Evolutionary conservation across 352 stramenopile genomes (phyloP).

Genomic region (Phytophthora hybrid): DNA sequence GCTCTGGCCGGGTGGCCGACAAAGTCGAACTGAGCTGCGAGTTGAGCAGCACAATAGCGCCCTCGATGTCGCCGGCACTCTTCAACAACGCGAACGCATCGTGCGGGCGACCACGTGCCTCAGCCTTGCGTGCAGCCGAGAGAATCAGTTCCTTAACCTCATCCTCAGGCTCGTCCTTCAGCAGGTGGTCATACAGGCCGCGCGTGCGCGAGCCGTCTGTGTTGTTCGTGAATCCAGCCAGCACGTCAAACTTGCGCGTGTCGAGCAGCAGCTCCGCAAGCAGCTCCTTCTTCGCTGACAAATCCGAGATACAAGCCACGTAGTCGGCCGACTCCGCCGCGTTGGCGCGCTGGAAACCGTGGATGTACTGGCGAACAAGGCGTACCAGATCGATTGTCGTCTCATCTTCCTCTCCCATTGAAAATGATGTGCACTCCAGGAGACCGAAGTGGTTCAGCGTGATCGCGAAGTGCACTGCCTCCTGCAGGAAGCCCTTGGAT

Average conservation of each 20-base stretch:
- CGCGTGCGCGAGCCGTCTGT: constrained; percentile 85
- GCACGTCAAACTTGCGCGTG: constrained; percentile 80
- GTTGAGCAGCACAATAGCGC: constrained; percentile 77
- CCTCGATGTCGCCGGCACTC: constrained; percentile 82
- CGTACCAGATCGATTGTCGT: constrained; percentile 70
- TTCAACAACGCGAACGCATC: constrained; percentile 85
- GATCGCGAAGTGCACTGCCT: constrained; percentile 85
- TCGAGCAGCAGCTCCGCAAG: constrained; percentile 81
- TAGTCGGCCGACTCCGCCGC: constrained; percentile 84
- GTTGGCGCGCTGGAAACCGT: constrained; percentile 84
- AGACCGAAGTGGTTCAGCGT: constrained; percentile 84
- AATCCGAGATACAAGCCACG: constrained; percentile 73
- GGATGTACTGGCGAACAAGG: constrained; percentile 86
- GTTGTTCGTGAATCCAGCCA: constrained; percentile 85
- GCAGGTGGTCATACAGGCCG: constrained; percentile 74
- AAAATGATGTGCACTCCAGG: constrained; percentile 65
- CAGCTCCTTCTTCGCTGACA: constrained; percentile 72
- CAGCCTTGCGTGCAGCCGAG: constrained; percentile 73
- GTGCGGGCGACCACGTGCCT: constrained; percentile 71
- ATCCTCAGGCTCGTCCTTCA: constrained; percentile 77
- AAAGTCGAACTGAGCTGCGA: constrained; percentile 75
- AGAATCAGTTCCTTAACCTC: constrained; percentile 85
- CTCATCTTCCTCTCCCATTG: constrained; percentile 69
- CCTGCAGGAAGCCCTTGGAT: constrained; percentile 77
- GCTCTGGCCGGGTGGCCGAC: constrained; percentile 61